Evolutionary conservation across 306 rosid species (phyloP).

Genomic region (Begonia fuchsioides): DNA sequence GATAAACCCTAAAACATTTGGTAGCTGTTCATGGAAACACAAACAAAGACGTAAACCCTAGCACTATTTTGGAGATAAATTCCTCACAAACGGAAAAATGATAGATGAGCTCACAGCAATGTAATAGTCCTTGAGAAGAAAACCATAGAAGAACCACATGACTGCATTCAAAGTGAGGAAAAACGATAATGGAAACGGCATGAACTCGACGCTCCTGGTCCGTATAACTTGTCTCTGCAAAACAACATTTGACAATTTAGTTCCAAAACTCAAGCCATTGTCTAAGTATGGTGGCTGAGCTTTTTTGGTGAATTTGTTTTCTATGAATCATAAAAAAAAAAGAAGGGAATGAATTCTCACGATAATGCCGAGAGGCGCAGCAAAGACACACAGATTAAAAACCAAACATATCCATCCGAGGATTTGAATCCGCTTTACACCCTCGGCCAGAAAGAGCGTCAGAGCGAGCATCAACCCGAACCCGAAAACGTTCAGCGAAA

Average conservation of each 20-base stretch:
- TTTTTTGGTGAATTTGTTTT: too few relatives aligned
- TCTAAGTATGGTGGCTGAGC: too few relatives aligned
- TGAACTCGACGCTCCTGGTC: constrained; percentile 76
- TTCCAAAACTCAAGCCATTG: too few relatives aligned
- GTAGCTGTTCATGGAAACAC: constrained; percentile 31
- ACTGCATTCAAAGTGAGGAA: constrained; percentile 75
- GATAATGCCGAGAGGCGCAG: constrained; percentile 77
- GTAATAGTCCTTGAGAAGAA: constrained; percentile 61
- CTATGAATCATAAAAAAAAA: too few relatives aligned
- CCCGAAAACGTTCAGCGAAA: constrained; percentile 56
- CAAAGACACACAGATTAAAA: constrained; percentile 67
- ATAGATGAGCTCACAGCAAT: constrained; percentile 57
- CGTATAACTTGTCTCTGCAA: constrained; percentile 57
- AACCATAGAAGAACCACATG: constrained; percentile 92
- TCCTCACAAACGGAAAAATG: background rate
- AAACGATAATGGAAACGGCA: constrained; percentile 77
- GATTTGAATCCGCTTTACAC: constrained; percentile 37
- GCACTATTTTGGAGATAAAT: too few relatives aligned
- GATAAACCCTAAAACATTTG: constrained; percentile 72
- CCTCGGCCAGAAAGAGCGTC: constrained; percentile 44
- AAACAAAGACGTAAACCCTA: too few relatives aligned
- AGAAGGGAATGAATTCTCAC: constrained; percentile 20
- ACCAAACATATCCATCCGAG: constrained; percentile 84
- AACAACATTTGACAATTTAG: background rate
- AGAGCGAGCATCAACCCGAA: constrained; percentile 58